Percentiles rank a stretch among this genome's conserved stretches.
Evolutionary conservation across 495 filamentous ascomycete genomes (phyloP).

Genomic region (Talaromyces wortmannii): DNA sequence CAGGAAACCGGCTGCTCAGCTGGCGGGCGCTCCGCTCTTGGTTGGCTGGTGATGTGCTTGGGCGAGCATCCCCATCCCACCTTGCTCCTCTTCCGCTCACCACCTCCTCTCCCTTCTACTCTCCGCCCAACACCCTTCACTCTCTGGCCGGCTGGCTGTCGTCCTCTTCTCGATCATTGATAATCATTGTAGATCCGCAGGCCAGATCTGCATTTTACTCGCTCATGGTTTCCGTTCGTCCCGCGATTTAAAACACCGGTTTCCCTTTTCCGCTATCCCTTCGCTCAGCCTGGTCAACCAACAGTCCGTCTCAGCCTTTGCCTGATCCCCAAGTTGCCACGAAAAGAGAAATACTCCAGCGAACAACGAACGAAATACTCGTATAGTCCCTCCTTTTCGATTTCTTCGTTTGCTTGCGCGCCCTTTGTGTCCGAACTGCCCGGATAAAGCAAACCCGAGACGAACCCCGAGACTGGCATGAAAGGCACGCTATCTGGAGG

Average conservation of each 20-base stretch:
- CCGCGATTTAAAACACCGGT: not conserved
- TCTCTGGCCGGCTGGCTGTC: not conserved
- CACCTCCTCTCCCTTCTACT: constrained; percentile 1
- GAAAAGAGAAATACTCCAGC: too few relatives aligned
- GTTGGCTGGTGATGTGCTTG: not conserved
- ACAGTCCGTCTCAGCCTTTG: not conserved
- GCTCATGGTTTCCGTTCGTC: not conserved
- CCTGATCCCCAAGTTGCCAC: not conserved
- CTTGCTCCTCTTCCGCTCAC: not conserved
- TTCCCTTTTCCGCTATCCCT: not conserved
- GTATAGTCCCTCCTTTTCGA: too few relatives aligned
- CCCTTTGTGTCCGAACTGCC: too few relatives aligned
- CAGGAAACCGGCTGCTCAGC: not conserved
- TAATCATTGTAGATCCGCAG: not conserved
- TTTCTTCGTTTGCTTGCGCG: too few relatives aligned
- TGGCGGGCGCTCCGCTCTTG: not conserved
- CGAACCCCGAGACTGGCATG: not conserved
- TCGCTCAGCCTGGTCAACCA: not conserved
- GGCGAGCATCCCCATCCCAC: not conserved
- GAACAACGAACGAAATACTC: too few relatives aligned
- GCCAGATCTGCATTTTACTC: not conserved
- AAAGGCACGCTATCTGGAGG: not conserved
- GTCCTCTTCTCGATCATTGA: not conserved
- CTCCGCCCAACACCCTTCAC: constrained; percentile 1
- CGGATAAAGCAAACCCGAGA: too few relatives aligned